Base-by-base conservation (phyloP, 345 rosid species). In the Murraya paniculata region DNA sequence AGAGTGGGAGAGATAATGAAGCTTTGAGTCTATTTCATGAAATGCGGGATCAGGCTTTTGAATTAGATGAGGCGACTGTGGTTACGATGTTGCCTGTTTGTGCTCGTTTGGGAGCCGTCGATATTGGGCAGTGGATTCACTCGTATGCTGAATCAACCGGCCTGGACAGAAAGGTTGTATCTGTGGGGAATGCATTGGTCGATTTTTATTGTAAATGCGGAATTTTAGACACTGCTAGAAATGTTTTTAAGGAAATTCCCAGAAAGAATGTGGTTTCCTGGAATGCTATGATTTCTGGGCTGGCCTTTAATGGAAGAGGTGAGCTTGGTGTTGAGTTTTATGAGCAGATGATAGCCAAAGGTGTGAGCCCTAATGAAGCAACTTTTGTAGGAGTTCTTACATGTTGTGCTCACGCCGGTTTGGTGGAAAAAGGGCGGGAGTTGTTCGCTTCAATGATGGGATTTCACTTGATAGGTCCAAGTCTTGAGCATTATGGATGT, bases 141-240 rank as follows among this genome's bases (percentile, higher is more conserved):
- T 83, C 85, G 1, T 82, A 86, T 13, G 92, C 87, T 28, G 86
- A 88, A 56, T 88, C 93, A 1, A 88, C 76, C 16, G 82, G 82
- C 31, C 73, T 91, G 72, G 61, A 67, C 38, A 85, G 27, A 41
- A 79, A 83, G 19, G 78, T 76, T 64, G 78, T 87, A 4, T 74
- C 91, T 0, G 93, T 87, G 58, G 92, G 91, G 56, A 92, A 92
- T 81, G 92, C 92, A 59, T 80, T 91, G 58, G 84, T 91, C 3
- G 91, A 88, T 77, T 92, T 89, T 58, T 85, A 91, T 78, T 80
- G 88, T 62, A 92, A 92, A 77, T 86, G 84, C 56, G 97, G 97
- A 30, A 82, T 80, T 74, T 57, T 87, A 77, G 93, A 88, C 45
- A 74, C 83, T 55, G 91, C 95, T 25, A 82, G 53, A 18, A 30